A percentile compares a stretch with the other conserved stretches of the same genome.
Conservation (phyloP, 192 early-diverging fungal genomes). For the Chytriomyces hyalinus region DNA sequence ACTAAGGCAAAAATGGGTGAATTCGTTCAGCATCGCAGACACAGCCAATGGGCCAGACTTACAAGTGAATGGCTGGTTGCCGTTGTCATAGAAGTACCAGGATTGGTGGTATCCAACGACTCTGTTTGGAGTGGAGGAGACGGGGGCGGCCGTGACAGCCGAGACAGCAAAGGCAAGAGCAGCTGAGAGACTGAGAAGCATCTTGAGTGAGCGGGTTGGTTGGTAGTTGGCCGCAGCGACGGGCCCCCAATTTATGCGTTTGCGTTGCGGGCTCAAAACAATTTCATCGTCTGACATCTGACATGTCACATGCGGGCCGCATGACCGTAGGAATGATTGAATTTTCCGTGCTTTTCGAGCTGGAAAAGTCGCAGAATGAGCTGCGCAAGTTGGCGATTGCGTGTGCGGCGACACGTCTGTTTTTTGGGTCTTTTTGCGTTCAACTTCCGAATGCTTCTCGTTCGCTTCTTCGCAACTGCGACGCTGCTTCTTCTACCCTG, state of each 20-base stretch:
- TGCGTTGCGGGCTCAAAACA: not conserved
- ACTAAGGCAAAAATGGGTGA: not conserved
- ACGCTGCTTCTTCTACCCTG: too few species aligned
- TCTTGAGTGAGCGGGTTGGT: not conserved
- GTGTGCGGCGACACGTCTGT: too few species aligned
- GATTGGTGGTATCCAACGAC: conserved; percentile 25
- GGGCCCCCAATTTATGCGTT: not conserved
- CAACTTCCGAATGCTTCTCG: too few species aligned
- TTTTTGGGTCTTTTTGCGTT: too few species aligned
- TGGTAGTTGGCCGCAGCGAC: not conserved
- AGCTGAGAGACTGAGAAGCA: not conserved
- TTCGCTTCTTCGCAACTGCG: too few species aligned
- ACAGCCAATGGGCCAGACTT: not conserved
- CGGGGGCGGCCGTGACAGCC: not conserved
- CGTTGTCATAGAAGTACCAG: conserved; percentile 24
- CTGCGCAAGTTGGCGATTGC: too few species aligned
- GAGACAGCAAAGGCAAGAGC: not conserved
- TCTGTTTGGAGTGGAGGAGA: not conserved
- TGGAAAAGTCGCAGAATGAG: too few species aligned
- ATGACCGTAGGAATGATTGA: too few species aligned
- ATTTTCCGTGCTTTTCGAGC: too few species aligned
- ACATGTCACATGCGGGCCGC: not conserved
- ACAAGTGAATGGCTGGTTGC: conserved; percentile 8
- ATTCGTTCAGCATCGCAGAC: too few species aligned
- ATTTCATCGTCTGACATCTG: not conserved